Conservation (phyloP, 2,329 filamentous ascomycete genomes). For the Blastomyces percursus region DNA sequence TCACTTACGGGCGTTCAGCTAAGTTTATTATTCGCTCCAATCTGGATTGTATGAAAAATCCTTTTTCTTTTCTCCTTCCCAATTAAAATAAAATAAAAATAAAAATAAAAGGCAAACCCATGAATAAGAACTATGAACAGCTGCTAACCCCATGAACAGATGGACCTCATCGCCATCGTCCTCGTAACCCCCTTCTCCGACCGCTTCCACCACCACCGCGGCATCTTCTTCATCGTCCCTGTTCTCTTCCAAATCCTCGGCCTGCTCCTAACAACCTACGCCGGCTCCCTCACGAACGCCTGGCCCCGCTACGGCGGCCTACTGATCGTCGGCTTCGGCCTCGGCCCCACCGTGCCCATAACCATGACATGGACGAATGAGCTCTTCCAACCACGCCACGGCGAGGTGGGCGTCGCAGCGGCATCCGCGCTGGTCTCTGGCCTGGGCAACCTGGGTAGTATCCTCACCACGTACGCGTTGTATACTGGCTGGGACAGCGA, state of each 20-base stretch:
- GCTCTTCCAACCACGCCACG: conserved; percentile 79
- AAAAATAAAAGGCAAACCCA: conserved; percentile 4
- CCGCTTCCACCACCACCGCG: conserved; percentile 69
- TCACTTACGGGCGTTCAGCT: conserved; percentile 61
- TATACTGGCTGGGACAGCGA: conserved; percentile 81
- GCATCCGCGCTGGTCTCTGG: conserved; percentile 78
- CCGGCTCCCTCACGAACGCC: conserved; percentile 47
- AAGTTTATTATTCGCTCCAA: conserved; percentile 76
- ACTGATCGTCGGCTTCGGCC: conserved; percentile 80
- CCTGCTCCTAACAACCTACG: conserved; percentile 67
- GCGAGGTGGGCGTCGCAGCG: conserved; percentile 80
- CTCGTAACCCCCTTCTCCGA: conserved; percentile 77
- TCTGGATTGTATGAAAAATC: conserved; percentile 63
- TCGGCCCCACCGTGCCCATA: conserved; percentile 82
- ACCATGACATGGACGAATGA: conserved; percentile 91
- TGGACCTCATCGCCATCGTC: conserved; percentile 80
- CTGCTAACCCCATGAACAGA: conserved; percentile 36
- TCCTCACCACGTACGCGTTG: conserved; percentile 78
- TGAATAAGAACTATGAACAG: neutral
- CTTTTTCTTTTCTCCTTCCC: neutral
- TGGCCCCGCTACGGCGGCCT: conserved; percentile 84
- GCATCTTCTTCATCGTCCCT: conserved; percentile 68
- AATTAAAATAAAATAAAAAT: neutral
- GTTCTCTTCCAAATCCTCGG: conserved; percentile 71
- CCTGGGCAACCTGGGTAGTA: conserved; percentile 73